Base-by-base conservation (phyloP, 2,329 filamentous ascomycete species). In the Apiospora marii region DNA sequence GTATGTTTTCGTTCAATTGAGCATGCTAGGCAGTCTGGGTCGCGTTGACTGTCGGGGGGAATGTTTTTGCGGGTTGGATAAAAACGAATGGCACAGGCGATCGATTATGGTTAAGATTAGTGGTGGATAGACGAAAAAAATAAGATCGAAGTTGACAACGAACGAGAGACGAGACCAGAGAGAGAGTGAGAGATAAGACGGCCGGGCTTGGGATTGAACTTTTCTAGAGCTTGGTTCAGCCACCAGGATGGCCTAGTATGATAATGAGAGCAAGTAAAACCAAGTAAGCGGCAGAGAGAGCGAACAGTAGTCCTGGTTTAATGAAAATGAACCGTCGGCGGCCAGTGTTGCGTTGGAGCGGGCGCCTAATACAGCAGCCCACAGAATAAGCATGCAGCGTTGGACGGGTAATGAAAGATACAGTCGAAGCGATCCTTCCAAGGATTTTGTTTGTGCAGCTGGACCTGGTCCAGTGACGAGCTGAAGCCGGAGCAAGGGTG, bases 331-430 rank as follows among this genome's bases (percentile, higher is more conserved):
- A 41, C 37, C 37, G 58, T 13, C 58, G 58, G 34, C 30, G 46
- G 46, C 46, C 22, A 22, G 19, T n/a, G 19, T n/a, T 37, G 58
- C n/a, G 49, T 24, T 27, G 58, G 12, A n/a, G 58, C 30, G 58
- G 51, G 58, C 58, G 58, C 34, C n/a, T 64, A 41, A 64, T 41
- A 41, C 37, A 41, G 37, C 10, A 64, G 34, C 58, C 58, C 58
- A 64, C 58, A 64, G 58, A 64, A 64, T 64, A 64, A 64, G 58
- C 58, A 64, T 64, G 58, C 58, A 64, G 34, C 58, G 58, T 64
- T 64, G 58, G 58, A 64, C 58, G 34, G 58, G 58, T 64, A 41
- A 64, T 64, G 34, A 41, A 64, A 41, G 58, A 64, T 64, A 30
- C 34, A 64, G 34, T 37, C 34, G 22, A 41, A 34, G 58, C 58